Percentiles rank a stretch among this genome's conserved stretches.
Evolutionary conservation across 345 rosid genomes (phyloP).

Genomic region (Garcia nutans): DNA sequence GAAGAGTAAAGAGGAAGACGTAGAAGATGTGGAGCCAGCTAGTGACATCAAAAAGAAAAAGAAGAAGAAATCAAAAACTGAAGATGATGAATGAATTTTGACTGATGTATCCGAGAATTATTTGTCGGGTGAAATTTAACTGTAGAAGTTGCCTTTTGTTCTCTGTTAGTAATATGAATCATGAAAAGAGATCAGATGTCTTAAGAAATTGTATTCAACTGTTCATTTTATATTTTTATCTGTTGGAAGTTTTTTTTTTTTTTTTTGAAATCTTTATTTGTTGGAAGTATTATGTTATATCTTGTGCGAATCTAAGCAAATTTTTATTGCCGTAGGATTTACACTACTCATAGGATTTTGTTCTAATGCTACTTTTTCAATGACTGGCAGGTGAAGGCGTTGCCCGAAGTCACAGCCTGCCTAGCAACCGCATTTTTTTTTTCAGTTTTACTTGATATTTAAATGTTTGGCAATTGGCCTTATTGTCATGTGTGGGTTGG

Average conservation of each 20-base stretch:
- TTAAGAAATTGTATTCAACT: neutral
- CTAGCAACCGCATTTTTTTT: no score
- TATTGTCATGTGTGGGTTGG: no score
- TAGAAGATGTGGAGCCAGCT: constrained; percentile 5
- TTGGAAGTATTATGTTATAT: neutral
- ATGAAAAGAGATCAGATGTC: neutral
- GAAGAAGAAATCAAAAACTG: constrained; percentile 19
- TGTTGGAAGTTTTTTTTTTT: neutral
- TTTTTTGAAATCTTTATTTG: no score
- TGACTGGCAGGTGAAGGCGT: neutral
- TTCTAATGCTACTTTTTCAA: neutral
- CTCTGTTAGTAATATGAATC: neutral
- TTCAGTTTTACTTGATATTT: no score
- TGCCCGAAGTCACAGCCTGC: neutral
- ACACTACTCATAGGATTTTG: neutral
- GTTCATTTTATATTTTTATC: no score
- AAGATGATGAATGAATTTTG: constrained; percentile 37
- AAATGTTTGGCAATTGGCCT: no score
- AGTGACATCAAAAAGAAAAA: constrained; percentile 25
- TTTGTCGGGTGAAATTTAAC: constrained; percentile 1
- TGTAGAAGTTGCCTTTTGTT: neutral
- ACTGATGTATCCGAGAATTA: neutral
- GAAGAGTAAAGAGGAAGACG: constrained; percentile 33
- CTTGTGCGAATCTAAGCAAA: neutral
- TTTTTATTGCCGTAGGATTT: neutral